Conservation (phyloP, 2,329 filamentous ascomycete species). For the Botryotinia narcissicola region DNA sequence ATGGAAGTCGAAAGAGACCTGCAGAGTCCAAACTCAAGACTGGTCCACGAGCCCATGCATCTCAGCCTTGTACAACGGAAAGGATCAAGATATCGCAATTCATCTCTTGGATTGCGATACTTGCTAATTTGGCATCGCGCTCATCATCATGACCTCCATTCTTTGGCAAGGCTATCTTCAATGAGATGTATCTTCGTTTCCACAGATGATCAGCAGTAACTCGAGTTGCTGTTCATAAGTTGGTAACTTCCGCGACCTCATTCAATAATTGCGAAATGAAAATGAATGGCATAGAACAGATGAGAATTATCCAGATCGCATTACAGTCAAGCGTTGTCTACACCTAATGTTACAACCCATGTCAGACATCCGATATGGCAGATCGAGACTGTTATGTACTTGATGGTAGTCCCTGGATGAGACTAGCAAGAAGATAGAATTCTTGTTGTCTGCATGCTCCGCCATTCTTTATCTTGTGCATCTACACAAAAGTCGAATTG, state of each 20-base stretch:
- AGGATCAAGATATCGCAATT: not conserved
- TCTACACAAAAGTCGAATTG: not conserved
- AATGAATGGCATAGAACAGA: not conserved
- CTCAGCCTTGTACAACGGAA: not conserved
- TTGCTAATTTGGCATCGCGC: not conserved
- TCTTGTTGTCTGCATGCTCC: not conserved
- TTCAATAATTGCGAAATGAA: not conserved
- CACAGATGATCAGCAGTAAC: not conserved
- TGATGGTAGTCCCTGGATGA: not conserved
- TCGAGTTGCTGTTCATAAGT: not conserved
- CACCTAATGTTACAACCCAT: not conserved
- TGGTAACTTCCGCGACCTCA: not conserved
- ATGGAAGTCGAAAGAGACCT: rapidly evolving
- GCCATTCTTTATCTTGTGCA: not conserved
- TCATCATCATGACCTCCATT: not conserved
- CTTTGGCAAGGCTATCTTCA: not conserved
- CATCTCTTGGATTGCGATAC: not conserved
- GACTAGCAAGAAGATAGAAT: not conserved
- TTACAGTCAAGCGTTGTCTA: not conserved
- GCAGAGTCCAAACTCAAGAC: rapidly evolving
- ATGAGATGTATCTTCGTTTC: not conserved
- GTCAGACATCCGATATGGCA: not conserved
- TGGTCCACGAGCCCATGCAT: not conserved
- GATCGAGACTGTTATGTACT: not conserved
- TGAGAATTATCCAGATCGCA: not conserved